Conservation (phyloP, 2,329 filamentous ascomycete genomes). For the Aspergillus floridensis region DNA sequence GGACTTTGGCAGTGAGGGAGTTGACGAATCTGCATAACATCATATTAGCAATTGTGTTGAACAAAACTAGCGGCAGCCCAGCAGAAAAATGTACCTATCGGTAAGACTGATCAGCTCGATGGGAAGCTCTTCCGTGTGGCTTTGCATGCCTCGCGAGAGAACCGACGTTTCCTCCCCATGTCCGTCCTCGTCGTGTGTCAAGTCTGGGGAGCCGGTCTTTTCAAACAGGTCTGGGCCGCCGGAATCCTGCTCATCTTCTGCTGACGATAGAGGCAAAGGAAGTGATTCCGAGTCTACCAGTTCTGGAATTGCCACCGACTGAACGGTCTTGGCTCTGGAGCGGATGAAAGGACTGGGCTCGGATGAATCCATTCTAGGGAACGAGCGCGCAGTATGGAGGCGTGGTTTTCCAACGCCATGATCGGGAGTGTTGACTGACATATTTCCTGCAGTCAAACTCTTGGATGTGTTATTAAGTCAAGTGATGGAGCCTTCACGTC, state of each 20-base stretch:
- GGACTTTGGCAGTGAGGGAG: constrained; percentile 80
- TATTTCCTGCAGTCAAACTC: constrained; percentile 3
- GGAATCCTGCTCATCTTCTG: constrained; percentile 25
- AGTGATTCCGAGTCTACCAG: constrained; percentile 25
- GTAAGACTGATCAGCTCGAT: constrained; percentile 89
- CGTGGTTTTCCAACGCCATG: constrained; percentile 24
- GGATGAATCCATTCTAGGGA: constrained; percentile 33
- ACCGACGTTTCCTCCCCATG: constrained; percentile 35
- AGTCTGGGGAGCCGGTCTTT: constrained; percentile 37
- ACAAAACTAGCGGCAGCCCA: not conserved
- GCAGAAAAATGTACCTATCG: constrained; percentile 62
- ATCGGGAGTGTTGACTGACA: constrained; percentile 27
- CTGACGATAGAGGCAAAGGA: constrained; percentile 20
- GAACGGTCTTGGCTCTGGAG: constrained; percentile 27
- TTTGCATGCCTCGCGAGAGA: constrained; percentile 46
- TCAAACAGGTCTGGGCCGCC: constrained; percentile 45
- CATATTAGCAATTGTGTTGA: constrained; percentile 6
- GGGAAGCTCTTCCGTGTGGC: constrained; percentile 83
- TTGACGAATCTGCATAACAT: constrained; percentile 71
- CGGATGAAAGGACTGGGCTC: constrained; percentile 24
- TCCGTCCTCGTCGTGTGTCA: constrained; percentile 28
- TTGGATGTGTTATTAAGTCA: constrained; percentile 5
- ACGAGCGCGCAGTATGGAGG: constrained; percentile 30
- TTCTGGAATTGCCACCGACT: constrained; percentile 24
- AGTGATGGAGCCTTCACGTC: constrained; percentile 18